These are phyloP conservation scores for Aspergillus mulundensis DNA, from an alignment of 495 filamentous ascomycete genomes.

Conservation along the genomic window DNA sequence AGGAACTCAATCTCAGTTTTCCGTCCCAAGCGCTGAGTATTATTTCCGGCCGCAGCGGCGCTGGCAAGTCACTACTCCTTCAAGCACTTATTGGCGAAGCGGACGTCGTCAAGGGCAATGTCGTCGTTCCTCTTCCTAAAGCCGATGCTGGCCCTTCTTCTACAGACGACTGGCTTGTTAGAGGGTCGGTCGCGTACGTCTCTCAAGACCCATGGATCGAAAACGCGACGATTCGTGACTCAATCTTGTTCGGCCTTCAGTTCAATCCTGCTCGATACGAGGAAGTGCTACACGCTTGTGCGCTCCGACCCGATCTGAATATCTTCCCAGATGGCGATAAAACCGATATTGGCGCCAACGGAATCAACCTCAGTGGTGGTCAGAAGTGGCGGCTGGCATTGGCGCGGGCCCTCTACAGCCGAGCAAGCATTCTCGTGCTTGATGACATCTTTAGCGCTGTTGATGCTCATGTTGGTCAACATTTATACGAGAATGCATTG, in stretches of 20 bases:
- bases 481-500: slow-evolving; percentile 71
- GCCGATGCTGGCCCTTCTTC: slow-evolving; percentile 14
- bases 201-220: slow-evolving; percentile 86
- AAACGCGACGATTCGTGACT: slow-evolving; percentile 71
- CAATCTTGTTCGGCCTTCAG: slow-evolving; percentile 70
- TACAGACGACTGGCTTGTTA: slow-evolving; percentile 43
- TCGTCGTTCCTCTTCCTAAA: slow-evolving; percentile 40
- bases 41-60: slow-evolving; percentile 52
- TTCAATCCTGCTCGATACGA: slow-evolving; percentile 60
- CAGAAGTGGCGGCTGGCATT: slow-evolving; percentile 80
- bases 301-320: slow-evolving; percentile 67
- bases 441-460: slow-evolving; percentile 80
- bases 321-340: slow-evolving; percentile 69
- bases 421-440: slow-evolving; percentile 72
- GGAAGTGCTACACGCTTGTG: slow-evolving; percentile 64
- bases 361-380: slow-evolving; percentile 79
- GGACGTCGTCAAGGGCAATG: slow-evolving; percentile 43
- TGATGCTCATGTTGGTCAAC: slow-evolving; percentile 69
- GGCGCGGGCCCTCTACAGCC: slow-evolving; percentile 73
- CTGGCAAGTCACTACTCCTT: slow-evolving; percentile 62
- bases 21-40: slow-evolving; percentile 67
- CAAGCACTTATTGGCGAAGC: slow-evolving; percentile 60
- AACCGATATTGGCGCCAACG: slow-evolving; percentile 78
- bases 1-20: slow-evolving; percentile 59
- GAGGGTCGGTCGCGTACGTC: slow-evolving; percentile 67